Percentiles rank a stretch among this genome's conserved stretches.
These are phyloP conservation scores for Lepidium campestre DNA, from an alignment of 441 rosid species.

Conservation along the genomic window DNA sequence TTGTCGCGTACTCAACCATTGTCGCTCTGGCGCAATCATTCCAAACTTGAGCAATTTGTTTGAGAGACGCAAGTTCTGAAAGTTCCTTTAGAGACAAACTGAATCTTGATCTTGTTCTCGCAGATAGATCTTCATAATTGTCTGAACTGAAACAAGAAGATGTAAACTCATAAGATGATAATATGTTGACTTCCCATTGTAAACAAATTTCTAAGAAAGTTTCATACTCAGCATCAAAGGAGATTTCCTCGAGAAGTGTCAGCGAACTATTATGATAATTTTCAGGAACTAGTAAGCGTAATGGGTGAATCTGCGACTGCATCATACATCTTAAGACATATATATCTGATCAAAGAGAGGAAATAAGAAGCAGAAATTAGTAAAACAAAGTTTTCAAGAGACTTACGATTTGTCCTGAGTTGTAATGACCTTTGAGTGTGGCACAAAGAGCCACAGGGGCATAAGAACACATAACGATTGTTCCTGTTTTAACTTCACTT, in stretches of 20 bases:
- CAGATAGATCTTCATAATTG: constrained; percentile 23
- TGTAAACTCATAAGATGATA: not conserved
- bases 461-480: constrained; percentile 27
- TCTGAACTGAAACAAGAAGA: constrained; percentile 1
- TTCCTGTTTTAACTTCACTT: constrained; percentile 25
- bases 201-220: not conserved
- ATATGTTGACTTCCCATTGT: not conserved
- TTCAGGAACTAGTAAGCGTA: constrained; percentile 31
- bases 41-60: constrained; percentile 38
- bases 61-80: constrained; percentile 29
- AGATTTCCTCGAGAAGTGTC: not conserved
- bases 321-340: not conserved
- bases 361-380: not conserved
- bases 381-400: not conserved
- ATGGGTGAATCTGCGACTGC: constrained; percentile 27
- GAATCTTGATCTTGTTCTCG: constrained; percentile 27
- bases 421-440: constrained; percentile 16
- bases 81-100: constrained; percentile 17
- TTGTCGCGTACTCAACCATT: constrained; percentile 27
- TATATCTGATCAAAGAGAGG: not conserved
- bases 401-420: constrained; percentile 28
- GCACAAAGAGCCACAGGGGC: constrained; percentile 23
- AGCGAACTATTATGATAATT: constrained; percentile 35
- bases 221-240: constrained; percentile 21
- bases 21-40: constrained; percentile 33